Base-by-base conservation (phyloP, 139 green algal species). In the Monoraphidium neglectum region DNA sequence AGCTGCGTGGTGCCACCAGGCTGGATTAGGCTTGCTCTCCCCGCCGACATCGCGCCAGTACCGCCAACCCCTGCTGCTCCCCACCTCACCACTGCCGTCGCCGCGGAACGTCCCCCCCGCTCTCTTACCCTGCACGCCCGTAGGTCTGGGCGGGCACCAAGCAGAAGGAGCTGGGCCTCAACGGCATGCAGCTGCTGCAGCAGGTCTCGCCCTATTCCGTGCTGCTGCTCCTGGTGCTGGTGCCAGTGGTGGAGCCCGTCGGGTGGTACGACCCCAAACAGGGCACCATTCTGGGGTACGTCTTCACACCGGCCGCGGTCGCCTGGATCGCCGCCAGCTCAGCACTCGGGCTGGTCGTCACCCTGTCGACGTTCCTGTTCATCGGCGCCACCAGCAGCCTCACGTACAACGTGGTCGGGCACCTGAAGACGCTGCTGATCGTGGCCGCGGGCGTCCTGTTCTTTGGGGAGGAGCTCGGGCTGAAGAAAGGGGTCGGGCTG, bases 401-500 rank as follows among this genome's bases (percentile, higher is more conserved):
- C 46, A 95, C 89, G 5, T 96, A 95, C 83, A 96, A 96, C 68
- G 86, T 95, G 63, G 88, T 94, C 54, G 91, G 72, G 33, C 81
- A 86, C 51, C 61, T 83, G 1, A 94, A 94, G 76, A 92, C 88
- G 8, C 85, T 94, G 68, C 81, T 87, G 54, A 90, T 93, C 49
- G 59, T 94, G 8, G 75, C 77, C 13, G 89, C 87, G 2, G 89
- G 89, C 40, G 78, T 89, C 21, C 36, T 90, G 10, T 81, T 94
- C 36, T 94, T 92, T 74, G 85, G 88, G 18, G 89, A 93, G 63
- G 36, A 21, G 35, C 33, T 53, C 35, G 64, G 36, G 15, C 64
- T 71, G 33, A 90, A 91, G 63, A 91, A 91, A 76, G 21, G 86
- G 24, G 38, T 73, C 16, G 89, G 89, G n/a, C 82, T 94, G 24